Conservation (phyloP, 306 rosid genomes). For the Aeschynomene evenia region DNA sequence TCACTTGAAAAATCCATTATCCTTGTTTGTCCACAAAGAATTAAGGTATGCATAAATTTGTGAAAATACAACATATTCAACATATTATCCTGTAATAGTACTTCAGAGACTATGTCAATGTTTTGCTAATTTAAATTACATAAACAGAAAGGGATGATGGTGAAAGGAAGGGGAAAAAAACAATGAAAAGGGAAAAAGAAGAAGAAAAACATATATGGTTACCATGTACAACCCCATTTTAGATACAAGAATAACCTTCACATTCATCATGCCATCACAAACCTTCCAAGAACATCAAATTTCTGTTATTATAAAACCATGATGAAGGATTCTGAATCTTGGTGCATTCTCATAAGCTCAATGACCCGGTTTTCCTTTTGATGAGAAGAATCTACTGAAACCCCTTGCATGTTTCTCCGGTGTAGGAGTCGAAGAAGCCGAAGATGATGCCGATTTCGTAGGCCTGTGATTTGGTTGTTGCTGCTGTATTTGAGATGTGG, state of each 20-base stretch:
- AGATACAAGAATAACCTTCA: conserved; percentile 56
- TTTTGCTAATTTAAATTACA: conserved; percentile 49
- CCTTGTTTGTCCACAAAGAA: conserved; percentile 23
- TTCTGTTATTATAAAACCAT: conserved; percentile 27
- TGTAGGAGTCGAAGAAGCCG: conserved; percentile 71
- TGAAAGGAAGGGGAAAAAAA: not conserved
- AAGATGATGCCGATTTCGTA: conserved; percentile 67
- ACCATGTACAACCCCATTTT: conserved; percentile 78
- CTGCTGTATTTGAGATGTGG: conserved; percentile 52
- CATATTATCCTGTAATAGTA: conserved; percentile 44
- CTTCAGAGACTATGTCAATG: conserved; percentile 51
- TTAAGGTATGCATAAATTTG: conserved; percentile 35
- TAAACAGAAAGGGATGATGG: not conserved
- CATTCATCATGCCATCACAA: conserved; percentile 40
- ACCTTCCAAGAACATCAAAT: conserved; percentile 16
- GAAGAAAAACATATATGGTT: conserved; percentile 56
- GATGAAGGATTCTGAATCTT: conserved; percentile 24
- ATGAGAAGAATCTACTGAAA: conserved; percentile 91
- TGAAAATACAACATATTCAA: conserved; percentile 50
- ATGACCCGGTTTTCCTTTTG: conserved; percentile 71
- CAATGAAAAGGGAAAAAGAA: not conserved
- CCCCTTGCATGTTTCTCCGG: conserved; percentile 86
- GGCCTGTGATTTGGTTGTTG: conserved; percentile 56
- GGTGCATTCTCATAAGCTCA: conserved; percentile 36
- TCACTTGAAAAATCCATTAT: not conserved